Evolutionary conservation across 73 alveolate species (phyloP), one percentile per base, ranked within the genome.

Genomic region (Effrenium voratum): DNA sequence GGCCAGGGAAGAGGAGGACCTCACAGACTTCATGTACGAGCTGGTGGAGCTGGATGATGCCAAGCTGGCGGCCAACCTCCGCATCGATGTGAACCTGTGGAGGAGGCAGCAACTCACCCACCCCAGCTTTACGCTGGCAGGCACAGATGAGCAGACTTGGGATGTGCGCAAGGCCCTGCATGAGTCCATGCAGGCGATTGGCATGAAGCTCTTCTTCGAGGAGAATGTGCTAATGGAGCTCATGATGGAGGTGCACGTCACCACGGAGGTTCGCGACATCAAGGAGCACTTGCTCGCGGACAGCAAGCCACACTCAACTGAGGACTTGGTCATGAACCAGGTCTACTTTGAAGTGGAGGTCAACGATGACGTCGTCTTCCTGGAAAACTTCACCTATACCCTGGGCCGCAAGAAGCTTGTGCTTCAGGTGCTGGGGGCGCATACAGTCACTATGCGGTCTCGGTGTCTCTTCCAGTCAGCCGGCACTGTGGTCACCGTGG

Each of bases 21-120:
- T 87, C 50, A 87, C 44, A 34, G 97, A 90, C 47, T 70, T 90
- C 57, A 66, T 90, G 97, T 90, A 90, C 41, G 97, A 90, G 60
- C 76, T 90, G 36, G 87, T 90, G 57, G 97, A 90, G 75, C 81
- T 90, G 60, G 88, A 45, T 38, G 97, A 90, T 90, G 68, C 75
- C 59, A 70, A 90, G 75, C 88, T 90, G 47, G 87, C 86, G 2
- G 75, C 70, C 36, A 66, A 47, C 63, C 60, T 90, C 41, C 86
- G 87, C 16, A 73, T 90, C 34, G 97, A 90, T 45, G 97, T 90
- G 76, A 90, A 90, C 47, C 87, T 90, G 49, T 90, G 97, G 97
- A 75, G 97, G 26, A 49, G 97, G 40, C 97, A 68, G 36, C 97
- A 90, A 76, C 81, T 90, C 32, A 87, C 84, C 41, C 97, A 90